Evolutionary conservation across 177 flowering plant species (phyloP).

Genomic region (Vitis hybrid): DNA sequence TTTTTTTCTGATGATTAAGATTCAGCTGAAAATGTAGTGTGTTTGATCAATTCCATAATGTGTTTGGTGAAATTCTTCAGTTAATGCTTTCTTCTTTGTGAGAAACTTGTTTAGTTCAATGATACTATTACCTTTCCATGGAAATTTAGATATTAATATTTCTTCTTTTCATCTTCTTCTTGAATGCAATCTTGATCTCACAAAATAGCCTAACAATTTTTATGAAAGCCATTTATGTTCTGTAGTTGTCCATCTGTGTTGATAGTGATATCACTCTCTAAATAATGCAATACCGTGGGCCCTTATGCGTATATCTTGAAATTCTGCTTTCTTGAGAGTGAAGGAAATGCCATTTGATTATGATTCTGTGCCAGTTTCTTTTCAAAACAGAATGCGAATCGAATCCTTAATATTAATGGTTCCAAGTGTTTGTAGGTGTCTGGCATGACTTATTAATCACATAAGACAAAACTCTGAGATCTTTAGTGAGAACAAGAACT

Average conservation of each 20-base stretch:
- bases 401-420: neutral
- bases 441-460: neutral
- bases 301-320: neutral
- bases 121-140: neutral
- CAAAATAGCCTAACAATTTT: too few relatives aligned
- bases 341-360: slow-evolving; percentile 3
- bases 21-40: neutral
- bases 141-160: neutral
- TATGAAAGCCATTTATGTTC: too few relatives aligned
- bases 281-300: neutral
- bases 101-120: neutral
- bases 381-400: neutral
- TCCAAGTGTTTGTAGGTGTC: neutral
- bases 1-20: neutral
- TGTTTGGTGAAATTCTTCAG: neutral
- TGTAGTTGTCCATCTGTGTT: neutral
- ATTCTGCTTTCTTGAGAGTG: neutral
- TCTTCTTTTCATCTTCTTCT: neutral
- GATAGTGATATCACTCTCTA: neutral
- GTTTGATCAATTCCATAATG: neutral
- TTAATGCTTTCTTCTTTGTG: neutral
- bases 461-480: neutral
- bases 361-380: slow-evolving; percentile 5
- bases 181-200: neutral
- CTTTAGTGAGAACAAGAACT: neutral